Evolutionary conservation across 2,329 filamentous ascomycete species (phyloP), one percentile per base, ranked within the genome.

Genomic region (Lachnellula willkommii): DNA sequence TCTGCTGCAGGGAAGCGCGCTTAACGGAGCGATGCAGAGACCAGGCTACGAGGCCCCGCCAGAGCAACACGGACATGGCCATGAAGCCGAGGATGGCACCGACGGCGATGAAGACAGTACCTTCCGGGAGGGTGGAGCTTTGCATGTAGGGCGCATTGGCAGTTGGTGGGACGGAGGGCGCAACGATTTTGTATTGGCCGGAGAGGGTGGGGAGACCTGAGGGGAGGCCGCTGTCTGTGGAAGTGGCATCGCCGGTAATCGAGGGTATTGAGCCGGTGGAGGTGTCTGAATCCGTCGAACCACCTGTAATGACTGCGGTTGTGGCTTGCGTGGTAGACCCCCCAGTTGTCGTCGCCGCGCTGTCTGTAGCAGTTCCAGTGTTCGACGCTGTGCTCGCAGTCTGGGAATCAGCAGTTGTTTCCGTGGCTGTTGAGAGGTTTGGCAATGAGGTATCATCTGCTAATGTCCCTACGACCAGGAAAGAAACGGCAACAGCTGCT

Each of bases 51-150:
- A 96, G 81, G 50, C 80, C 86, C 58, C 93, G 89, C 94, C 94
- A 99, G 56, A 88, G 79, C 12, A 99, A 79, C 46, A 97, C 83
- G n/a, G 84, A 85, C 8, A 90, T 76, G 11, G 85, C 90, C 61
- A 96, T 83, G 62, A 91, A 87, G 15, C 90, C 94, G 6, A 99
- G 81, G 28, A 90, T 87, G 26, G 91, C 88, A 47, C 94, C 94
- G 1, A 97, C 94, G 22, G 85, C 88, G 66, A 99, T 99, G 75
- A 99, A 99, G 57, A 99, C 88, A 4, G 93, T 96, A 53, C 94
- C 94, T 67, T 97, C 89, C 2, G 94, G 94, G 11, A 92, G 78
- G 52, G 75, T 85, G 1, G 91, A 95, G 66, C 87, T 85, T 68
- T 92, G 87, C 90, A 97, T 96, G 70, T 90, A 99, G 15, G 93